Conservation (phyloP, 768 basidiomycete species). For the Roridomyces roridus region DNA sequence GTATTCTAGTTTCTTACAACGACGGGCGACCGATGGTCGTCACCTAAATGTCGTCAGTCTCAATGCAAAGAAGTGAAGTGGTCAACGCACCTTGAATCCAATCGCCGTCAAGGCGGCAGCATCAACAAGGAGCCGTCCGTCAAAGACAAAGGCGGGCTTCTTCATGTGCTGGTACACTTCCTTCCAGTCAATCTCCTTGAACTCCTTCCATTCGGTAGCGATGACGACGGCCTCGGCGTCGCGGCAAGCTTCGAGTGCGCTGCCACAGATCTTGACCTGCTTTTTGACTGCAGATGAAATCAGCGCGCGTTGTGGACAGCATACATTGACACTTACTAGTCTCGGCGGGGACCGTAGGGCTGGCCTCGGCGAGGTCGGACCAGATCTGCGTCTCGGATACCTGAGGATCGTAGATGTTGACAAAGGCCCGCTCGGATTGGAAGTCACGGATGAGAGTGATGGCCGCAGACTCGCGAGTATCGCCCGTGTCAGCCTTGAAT, state of each 20-base stretch:
- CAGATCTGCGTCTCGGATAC: conserved; percentile 89
- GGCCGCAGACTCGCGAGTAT: conserved; percentile 96
- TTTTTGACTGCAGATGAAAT: conserved; percentile 70
- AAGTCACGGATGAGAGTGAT: conserved; percentile 96
- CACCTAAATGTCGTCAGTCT: conserved; percentile 42
- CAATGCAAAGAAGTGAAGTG: not conserved
- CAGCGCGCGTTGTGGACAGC: not conserved
- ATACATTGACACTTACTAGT: conserved; percentile 57
- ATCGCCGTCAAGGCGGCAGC: conserved; percentile 79
- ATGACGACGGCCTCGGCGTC: conserved; percentile 93
- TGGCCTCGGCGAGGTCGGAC: conserved; percentile 73
- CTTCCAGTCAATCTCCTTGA: conserved; percentile 91
- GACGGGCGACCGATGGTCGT: conserved; percentile 59
- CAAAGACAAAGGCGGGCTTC: conserved; percentile 99
- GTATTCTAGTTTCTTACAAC: not conserved
- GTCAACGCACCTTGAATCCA: conserved; percentile 79
- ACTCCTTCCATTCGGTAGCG: conserved; percentile 98
- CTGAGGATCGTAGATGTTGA: conserved; percentile 93
- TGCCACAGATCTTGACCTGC: conserved; percentile 78
- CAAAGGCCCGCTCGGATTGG: conserved; percentile 83
- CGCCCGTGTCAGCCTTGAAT: conserved; percentile 99
- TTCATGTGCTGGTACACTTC: conserved; percentile 87
- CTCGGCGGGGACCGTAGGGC: conserved; percentile 66
- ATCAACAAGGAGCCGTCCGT: conserved; percentile 89
- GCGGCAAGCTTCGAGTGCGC: conserved; percentile 88